These are phyloP conservation scores for Plasmopara viticola DNA, from an alignment of 352 stramenopile species.

Conservation along the genomic window DNA sequence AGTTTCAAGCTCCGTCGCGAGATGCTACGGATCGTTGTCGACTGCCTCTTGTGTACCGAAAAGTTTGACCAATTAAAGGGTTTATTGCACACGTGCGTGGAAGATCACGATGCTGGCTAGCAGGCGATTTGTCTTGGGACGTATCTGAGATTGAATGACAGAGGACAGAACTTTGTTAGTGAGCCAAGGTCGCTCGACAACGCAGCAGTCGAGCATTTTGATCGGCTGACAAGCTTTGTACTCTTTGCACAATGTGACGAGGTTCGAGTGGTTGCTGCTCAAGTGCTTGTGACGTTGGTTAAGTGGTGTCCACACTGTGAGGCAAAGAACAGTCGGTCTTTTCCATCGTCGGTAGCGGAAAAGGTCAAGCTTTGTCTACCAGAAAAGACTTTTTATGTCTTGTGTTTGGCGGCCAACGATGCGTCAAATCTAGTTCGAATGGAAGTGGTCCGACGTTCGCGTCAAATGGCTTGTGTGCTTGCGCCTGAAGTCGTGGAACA, in stretches of 20 bases:
- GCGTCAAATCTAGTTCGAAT: conserved; percentile 25
- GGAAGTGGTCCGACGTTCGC: conserved; percentile 37
- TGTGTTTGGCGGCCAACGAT: conserved; percentile 39
- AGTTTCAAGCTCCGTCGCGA: conserved; percentile 70
- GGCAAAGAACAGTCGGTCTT: conserved; percentile 19
- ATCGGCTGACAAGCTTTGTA: conserved; percentile 27
- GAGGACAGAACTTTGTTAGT: conserved; percentile 17
- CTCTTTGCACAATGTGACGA: conserved; percentile 24
- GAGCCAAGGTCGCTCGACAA: conserved; percentile 2
- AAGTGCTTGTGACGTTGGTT: conserved; percentile 27
- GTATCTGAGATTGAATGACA: conserved; percentile 48
- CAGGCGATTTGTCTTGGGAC: conserved; percentile 47
- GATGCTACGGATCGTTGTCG: conserved; percentile 68
- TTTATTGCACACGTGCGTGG: conserved; percentile 42
- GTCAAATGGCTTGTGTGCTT: conserved; percentile 18
- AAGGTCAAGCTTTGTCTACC: conserved; percentile 20
- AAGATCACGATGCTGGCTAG: conserved; percentile 52
- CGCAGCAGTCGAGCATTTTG: conserved; percentile 21
- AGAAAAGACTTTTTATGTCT: conserved; percentile 38
- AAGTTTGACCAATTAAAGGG: conserved; percentile 35
- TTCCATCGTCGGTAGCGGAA: conserved; percentile 8
- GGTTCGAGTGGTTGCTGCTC: conserved; percentile 28
- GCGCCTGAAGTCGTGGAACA: conserved; percentile 27
- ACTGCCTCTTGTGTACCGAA: conserved; percentile 45
- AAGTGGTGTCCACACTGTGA: conserved; percentile 22